These are phyloP conservation scores for Ceriops decandra DNA, from an alignment of 345 rosid species.

Conservation along the genomic window DNA sequence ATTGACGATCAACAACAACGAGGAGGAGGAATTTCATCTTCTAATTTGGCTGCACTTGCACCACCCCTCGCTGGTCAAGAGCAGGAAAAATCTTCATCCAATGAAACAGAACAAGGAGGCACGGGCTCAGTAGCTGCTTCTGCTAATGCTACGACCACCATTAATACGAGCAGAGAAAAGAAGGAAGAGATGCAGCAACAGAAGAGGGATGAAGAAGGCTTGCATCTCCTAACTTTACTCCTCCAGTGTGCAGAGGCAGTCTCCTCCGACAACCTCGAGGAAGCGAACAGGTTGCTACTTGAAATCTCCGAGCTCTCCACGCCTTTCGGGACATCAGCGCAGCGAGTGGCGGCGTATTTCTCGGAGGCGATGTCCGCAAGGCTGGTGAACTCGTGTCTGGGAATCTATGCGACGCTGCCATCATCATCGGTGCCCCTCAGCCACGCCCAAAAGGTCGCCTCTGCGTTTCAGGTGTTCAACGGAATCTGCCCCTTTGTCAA, in stretches of 20 bases:
- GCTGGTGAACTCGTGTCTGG: constrained; percentile 77
- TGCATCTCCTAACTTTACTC: constrained; percentile 83
- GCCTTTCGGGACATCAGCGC: constrained; percentile 94
- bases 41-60: constrained; percentile 19
- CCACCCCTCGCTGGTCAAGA: constrained; percentile 36
- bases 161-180: constrained; percentile 35
- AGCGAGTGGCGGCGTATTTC: constrained; percentile 96
- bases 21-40: constrained; percentile 19
- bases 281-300: constrained; percentile 81
- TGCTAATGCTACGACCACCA: constrained; percentile 1
- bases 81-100: constrained; percentile 48
- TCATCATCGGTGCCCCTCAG: constrained; percentile 55
- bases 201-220: constrained; percentile 83
- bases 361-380: constrained; percentile 97
- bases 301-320: constrained; percentile 90
- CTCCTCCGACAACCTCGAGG: constrained; percentile 78
- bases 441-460: constrained; percentile 70
- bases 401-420: constrained; percentile 74
- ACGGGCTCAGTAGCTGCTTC: constrained; percentile 22
- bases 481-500: constrained; percentile 95
- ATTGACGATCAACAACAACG: constrained; percentile 3
- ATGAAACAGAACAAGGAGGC: constrained; percentile 34
- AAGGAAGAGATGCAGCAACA: constrained; percentile 76
- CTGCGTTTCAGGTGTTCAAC: constrained; percentile 97
- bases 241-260: constrained; percentile 98